These are phyloP conservation scores for Trichomonas gallinae DNA, from an alignment of 208 protist genomes.

Conservation along the genomic window DNA sequence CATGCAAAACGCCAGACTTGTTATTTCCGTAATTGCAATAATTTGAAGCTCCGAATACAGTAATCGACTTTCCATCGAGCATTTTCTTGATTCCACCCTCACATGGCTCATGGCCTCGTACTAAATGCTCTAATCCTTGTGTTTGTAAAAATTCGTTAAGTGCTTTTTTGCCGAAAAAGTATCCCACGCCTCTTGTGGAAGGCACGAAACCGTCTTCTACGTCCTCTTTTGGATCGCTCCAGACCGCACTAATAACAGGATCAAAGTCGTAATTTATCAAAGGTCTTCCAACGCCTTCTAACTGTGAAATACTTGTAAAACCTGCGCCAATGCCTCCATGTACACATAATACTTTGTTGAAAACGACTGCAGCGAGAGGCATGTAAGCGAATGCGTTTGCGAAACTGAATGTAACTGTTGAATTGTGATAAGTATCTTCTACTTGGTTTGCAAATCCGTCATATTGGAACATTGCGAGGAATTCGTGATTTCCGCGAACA, in stretches of 20 bases:
- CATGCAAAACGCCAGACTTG: conserved; percentile 57
- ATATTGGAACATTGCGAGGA: conserved; percentile 72
- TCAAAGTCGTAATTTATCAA: conserved; percentile 55
- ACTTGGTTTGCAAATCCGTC: conserved; percentile 71
- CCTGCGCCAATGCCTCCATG: conserved; percentile 64
- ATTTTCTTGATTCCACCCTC: conserved; percentile 83
- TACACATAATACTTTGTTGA: conserved; percentile 27
- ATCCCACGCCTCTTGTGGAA: conserved; percentile 65
- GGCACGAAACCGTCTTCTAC: conserved; percentile 75
- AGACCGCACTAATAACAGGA: conserved; percentile 38
- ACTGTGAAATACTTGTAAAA: conserved; percentile 52
- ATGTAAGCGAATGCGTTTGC: conserved; percentile 61
- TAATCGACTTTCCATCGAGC: conserved; percentile 87
- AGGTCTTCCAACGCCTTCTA: conserved; percentile 67
- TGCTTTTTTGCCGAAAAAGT: conserved; percentile 90
- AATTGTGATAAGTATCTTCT: conserved; percentile 62
- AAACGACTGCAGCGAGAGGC: conserved; percentile 51
- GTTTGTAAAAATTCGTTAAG: conserved; percentile 90
- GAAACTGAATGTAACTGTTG: conserved; percentile 62
- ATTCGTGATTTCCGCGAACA: conserved; percentile 94
- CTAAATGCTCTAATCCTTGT: conserved; percentile 83
- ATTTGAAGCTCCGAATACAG: conserved; percentile 95
- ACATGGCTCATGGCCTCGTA: conserved; percentile 47
- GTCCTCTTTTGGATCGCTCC: conserved; percentile 37
- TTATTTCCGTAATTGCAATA: conserved; percentile 72